Evolutionary conservation across 169 alveolate genomes (phyloP), one percentile per base, ranked within the genome.

Genomic region (Plasmodium relictum): DNA sequence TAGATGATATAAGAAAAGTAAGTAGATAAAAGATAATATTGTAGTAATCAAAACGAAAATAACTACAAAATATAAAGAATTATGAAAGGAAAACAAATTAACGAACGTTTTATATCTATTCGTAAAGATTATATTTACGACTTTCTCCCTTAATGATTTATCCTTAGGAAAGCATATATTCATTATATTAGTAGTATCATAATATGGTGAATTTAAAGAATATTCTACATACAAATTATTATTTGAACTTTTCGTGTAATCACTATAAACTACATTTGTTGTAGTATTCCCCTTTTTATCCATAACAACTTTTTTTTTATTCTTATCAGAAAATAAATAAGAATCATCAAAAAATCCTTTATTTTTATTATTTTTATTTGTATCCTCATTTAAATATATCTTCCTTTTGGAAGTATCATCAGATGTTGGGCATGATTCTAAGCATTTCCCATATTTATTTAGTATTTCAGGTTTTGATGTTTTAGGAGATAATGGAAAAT

Each of bases 161-260:
- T 78, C 89, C 44, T 37, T 48, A 24, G 89, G 89, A 20, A 48
- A 78, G 54, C 89, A 78, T 63, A 78, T 62, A 56, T 78, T 78
- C 89, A 78, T 78, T 4, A 78, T 78, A 65, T 78, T 78, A 0
- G 45, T 42, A 10, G 89, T 63, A 63, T 78, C 89, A 37, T 78
- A 78, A 56, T 63, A 78, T 52, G 74, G 74, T 2, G 89, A 78
- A 78, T 48, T 63, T 39, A 78, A 42, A 48, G 80, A 78, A 65
- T 78, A 78, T 78, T 78, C 89, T 14, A 78, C 89, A 69, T 78
- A 78, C 70, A 78, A 44, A 41, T 78, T 78, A 41, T 45, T 78
- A 56, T 78, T 54, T n/a, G 65, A n/a, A 6, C 89, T 37, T 78
- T 78, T 78, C 2, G 89, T 78, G 44, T 78, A 78, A 78, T 78